Evolutionary conservation across 2,329 filamentous ascomycete genomes (phyloP), one percentile per base, ranked within the genome.

Genomic region (Nannizziopsis arthrosporioides): DNA sequence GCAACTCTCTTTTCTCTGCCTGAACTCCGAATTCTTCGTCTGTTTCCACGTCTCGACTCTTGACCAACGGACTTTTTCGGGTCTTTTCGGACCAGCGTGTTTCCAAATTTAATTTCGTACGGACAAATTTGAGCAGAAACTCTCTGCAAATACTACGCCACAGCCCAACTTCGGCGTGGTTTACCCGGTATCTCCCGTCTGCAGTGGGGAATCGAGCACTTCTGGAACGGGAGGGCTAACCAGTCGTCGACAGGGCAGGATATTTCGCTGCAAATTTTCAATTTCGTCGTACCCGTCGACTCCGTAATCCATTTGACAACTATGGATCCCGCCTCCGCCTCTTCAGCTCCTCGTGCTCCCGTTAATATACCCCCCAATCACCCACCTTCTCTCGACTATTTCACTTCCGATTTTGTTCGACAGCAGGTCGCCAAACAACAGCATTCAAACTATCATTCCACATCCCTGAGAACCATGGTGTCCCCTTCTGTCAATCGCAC

Each of bases 401-500:
- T 52, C 50, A 61, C 56, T 57, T 67, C 71, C 63, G 73, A 78
- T 67, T 78, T 77, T 65, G 68, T 70, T 62, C 68, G 72, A 66
- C 74, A 78, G 56, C 74, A 77, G 62, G 62, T 76, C 58, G 66
- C 68, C 57, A 77, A 77, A 62, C 76, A 78, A 63, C 70, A 73
- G 53, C 71, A 71, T 57, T 74, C 69, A 61, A 76, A 78, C 59
- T 78, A 75, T 60, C 75, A 78, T 57, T 79, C 75, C 39, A 71
- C 73, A 52, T 78, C 76, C 48, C 63, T 77, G 60, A 70, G 59
- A 62, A 67, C 55, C 42, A 73, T 73, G 68, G 68, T 73, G 59
- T 68, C 70, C 56, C 68, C 73, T 57, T 74, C 69, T 60, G 79
- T 95, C 63, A 94, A 95, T 80, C 90, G 89, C 75, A 95, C 89